Evolutionary conservation across 495 filamentous ascomycete species (phyloP).

Genomic region (Aspergillus saccharolyticus): DNA sequence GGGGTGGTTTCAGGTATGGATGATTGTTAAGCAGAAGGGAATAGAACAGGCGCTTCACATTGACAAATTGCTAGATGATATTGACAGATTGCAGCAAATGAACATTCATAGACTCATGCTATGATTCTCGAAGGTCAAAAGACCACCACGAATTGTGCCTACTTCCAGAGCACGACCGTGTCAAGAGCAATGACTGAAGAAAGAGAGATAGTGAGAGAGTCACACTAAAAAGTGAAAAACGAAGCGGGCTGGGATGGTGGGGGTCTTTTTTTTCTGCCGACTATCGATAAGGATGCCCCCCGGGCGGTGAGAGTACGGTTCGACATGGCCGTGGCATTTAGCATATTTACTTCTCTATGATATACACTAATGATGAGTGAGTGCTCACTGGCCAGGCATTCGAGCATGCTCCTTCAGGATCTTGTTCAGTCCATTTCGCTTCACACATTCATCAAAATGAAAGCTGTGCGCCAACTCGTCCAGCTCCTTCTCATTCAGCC

Average conservation of each 20-base stretch:
- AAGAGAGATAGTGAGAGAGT: no score
- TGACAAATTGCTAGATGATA: not conserved
- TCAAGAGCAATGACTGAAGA: not conserved
- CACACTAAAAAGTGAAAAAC: not conserved
- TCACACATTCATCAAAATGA: slow-evolving; percentile 52
- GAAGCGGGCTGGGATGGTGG: not conserved
- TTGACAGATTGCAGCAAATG: not conserved
- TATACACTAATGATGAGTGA: not conserved
- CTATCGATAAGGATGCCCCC: slow-evolving; percentile 19
- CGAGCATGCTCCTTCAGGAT: slow-evolving; percentile 34
- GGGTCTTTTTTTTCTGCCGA: slow-evolving; percentile 12
- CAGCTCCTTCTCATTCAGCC: slow-evolving; percentile 48
- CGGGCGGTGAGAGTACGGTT: slow-evolving; percentile 2
- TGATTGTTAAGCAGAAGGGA: not conserved
- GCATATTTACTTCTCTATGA: not conserved
- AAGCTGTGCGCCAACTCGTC: slow-evolving; percentile 55
- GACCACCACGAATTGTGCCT: not conserved
- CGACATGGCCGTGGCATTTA: slow-evolving; percentile 9
- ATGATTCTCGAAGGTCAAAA: not conserved
- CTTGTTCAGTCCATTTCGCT: slow-evolving; percentile 51
- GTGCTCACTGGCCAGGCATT: not conserved
- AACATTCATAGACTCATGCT: not conserved
- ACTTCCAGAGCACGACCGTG: not conserved
- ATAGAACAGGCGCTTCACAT: not conserved
- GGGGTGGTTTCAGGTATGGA: not conserved